phyloP scores from a whole-genome alignment of 345 rosid genomes.

The Clausena lansium region DNA sequence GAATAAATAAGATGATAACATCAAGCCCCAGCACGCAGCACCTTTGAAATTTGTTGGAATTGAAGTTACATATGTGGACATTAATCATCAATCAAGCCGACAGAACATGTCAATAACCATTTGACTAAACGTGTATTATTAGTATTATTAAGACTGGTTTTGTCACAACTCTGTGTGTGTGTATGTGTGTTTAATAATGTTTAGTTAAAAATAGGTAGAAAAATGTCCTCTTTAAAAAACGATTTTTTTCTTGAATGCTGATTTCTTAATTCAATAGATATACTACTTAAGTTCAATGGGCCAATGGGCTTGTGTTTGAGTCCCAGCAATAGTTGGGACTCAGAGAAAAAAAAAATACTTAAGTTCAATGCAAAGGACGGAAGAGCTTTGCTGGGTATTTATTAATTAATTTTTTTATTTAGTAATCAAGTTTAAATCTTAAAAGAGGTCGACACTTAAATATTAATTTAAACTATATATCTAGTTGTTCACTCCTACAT shows the following conservation, averaged over 20 bases:
- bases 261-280: background rate
- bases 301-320: no score
- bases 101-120: slow-evolving; percentile 3
- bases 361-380: no score
- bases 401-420: no score
- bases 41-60: slow-evolving; percentile 14
- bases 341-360: no score
- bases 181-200: background rate
- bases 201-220: background rate
- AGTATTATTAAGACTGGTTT: background rate
- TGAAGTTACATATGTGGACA: slow-evolving; percentile 9
- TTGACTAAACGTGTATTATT: background rate
- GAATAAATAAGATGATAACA: background rate
- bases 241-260: no score
- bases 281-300: no score
- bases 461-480: no score
- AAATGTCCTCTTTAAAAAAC: background rate
- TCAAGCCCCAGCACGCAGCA: slow-evolving; percentile 10
- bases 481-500: no score
- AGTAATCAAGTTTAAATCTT: no score
- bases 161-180: background rate
- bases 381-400: no score
- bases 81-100: background rate
- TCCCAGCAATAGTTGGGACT: no score
- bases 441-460: no score